Base-by-base conservation (phyloP, 2,329 filamentous ascomycete genomes). In the Diaporthe helianthi region DNA sequence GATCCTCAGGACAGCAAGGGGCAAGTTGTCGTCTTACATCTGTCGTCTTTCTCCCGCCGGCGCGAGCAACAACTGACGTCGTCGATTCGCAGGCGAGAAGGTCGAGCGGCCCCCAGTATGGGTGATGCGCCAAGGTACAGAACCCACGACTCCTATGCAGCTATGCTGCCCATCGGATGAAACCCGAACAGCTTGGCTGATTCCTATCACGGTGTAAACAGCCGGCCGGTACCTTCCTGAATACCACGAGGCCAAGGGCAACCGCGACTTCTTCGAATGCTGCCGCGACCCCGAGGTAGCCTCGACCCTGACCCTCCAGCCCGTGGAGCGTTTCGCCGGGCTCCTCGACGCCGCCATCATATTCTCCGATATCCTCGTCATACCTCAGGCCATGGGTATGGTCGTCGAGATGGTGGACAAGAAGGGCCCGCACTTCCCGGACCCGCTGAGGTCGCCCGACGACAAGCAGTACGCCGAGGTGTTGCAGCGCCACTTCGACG, bases 301-400 rank as follows among this genome's bases (percentile, higher is more conserved):
- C 63, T 98, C 94, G 38, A 97, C 92, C 47, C 84, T 99, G 75
- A 99, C 96, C 7, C 87, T 99, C 33, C 96, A 99, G 81, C 96
- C 96, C 65, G 90, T 99, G 76, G 94, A 98, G 75, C 93, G 96
- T 65, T 99, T 90, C 78, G 90, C 87, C 51, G 94, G 94, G 52
- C 90, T 99, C 71, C 89, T 99, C 75, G 96, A 99, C 80, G 95
- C 94, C 33, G 94, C 96, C 71, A 99, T 99, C 77, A 99, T 99
- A 80, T 99, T 99, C 86, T 97, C 93, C 68, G 96, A 99, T 79
- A 99, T 99, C 73, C 89, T 99, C 46, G 96, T 99, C 54, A 94
- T 99, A 72, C 96, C 96, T 0, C 96, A 99, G 83, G 96, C 96
- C 38, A 93, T 99, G 89, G 96, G 96, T 1, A 99, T 99, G 96